A percentile compares a stretch with the other conserved stretches of the same genome.
Conservation (phyloP, 1,284 basidiomycete genomes). For the Apiotrichum sp. region DNA sequence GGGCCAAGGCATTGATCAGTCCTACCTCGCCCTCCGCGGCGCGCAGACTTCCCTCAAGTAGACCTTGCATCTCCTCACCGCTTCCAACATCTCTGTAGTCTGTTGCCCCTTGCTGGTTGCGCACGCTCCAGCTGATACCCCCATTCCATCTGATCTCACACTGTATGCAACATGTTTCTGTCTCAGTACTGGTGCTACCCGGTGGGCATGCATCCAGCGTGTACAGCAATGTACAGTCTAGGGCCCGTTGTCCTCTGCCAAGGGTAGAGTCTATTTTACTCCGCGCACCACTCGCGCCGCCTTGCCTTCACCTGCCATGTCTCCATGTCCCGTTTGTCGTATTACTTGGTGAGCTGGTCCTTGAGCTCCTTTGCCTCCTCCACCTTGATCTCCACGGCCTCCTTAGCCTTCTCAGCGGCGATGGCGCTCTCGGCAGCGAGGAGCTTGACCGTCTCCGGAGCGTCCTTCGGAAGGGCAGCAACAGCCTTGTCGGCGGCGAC, state of each 20-base stretch:
- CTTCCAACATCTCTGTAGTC: too few species aligned
- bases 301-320: too few species aligned
- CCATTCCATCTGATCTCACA: neutral
- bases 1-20: constrained; percentile 46
- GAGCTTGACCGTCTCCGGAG: neutral
- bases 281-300: neutral
- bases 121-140: neutral
- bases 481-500: constrained; percentile 12
- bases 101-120: too few species aligned
- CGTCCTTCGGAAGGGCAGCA: neutral
- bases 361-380: constrained; percentile 18
- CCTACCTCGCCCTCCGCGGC: constrained; percentile 41
- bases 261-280: neutral
- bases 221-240: constrained; percentile 5
- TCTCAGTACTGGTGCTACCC: neutral
- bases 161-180: constrained; percentile 1
- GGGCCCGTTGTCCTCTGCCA: neutral
- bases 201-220: constrained; percentile 3
- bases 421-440: neutral
- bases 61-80: neutral
- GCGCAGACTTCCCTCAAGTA: constrained; percentile 45
- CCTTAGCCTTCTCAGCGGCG: neutral
- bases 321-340: too few species aligned
- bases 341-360: neutral
- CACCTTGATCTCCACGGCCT: constrained; percentile 18